Base-by-base conservation (phyloP, 2,329 filamentous ascomycete genomes). In the Epichloe baconii region DNA sequence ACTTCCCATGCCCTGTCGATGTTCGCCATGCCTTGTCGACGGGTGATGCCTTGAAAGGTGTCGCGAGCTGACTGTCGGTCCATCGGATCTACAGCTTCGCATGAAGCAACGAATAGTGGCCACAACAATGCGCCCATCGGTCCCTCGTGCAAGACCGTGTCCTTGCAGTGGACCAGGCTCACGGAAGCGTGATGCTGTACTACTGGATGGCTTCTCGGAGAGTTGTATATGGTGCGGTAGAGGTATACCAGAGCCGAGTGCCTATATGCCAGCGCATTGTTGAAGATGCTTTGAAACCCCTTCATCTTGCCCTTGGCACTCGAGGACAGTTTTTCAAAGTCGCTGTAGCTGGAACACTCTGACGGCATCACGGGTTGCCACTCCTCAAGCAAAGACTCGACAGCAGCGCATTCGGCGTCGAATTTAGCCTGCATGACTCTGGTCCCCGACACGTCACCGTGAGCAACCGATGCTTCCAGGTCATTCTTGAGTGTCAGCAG, bases 41-140 rank as follows among this genome's bases (percentile, higher is more conserved):
- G 70, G 52, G 77, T 74, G 8, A 81, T 69, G 5, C 73, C 74
- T 4, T 64, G 61, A 57, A 83, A 83, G 0, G 76, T 68, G 50
- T 68, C 66, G 26, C 69, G 62, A 4, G 79, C 77, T 17, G 78
- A 64, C 5, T 67, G 68, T 15, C 79, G 67, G 59, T 84, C 79
- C 8, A 66, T 67, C 1, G 62, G 57, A 15, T 61, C 68, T 8
- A 69, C 65, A 0, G 79, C 80, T 61, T 84, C 80, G 59, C 79
- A 82, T 1, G 78, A 73, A 2, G 79, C 76, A 10, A 80, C 78
- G 57, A 84, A 84, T 2, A 83, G 66, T 1, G 80, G 80, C 78
- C 80, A 83, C 2, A 84, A 69, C 37, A 84, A 66, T 2, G 80
- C 80, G 2, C 77, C 74, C 76, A 83, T 82, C 0, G 80, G 80